A percentile compares a stretch with the other conserved stretches of the same genome.
Conservation (phyloP, 140 eudicot species). For the Ambrosia hybrid region DNA sequence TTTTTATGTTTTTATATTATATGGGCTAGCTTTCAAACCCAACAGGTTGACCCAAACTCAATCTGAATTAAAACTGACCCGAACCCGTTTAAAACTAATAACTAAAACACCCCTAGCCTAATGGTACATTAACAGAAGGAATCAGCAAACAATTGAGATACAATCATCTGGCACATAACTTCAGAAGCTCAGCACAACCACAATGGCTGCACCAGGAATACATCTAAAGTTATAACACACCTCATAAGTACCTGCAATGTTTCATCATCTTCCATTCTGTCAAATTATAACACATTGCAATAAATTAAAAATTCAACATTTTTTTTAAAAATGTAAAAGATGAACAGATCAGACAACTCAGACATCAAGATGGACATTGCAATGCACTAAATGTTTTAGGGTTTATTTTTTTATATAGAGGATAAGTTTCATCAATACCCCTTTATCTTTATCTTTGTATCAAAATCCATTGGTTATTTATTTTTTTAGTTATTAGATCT, state of each 20-base stretch:
- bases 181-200: conserved; percentile 29
- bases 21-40: no score
- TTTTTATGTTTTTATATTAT: no score
- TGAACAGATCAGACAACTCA: no score
- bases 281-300: neutral
- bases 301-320: no score
- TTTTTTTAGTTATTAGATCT: no score
- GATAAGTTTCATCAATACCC: conserved; percentile 8
- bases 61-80: no score
- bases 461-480: no score
- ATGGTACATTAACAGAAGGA: neutral
- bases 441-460: conserved; percentile 17
- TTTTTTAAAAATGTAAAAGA: no score
- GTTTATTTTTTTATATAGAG: neutral
- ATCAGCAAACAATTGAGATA: neutral
- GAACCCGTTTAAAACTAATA: no score
- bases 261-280: conserved; percentile 40
- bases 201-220: conserved; percentile 39
- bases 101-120: neutral
- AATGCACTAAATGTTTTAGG: neutral
- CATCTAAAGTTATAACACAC: conserved; percentile 11
- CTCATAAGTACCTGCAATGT: conserved; percentile 44
- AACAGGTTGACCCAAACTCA: no score
- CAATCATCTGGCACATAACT: neutral
- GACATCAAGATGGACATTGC: no score